A percentile compares a stretch with the other conserved stretches of the same genome.
Evolutionary conservation across 441 rosid species (phyloP).

Genomic region (Viola pubescens): DNA sequence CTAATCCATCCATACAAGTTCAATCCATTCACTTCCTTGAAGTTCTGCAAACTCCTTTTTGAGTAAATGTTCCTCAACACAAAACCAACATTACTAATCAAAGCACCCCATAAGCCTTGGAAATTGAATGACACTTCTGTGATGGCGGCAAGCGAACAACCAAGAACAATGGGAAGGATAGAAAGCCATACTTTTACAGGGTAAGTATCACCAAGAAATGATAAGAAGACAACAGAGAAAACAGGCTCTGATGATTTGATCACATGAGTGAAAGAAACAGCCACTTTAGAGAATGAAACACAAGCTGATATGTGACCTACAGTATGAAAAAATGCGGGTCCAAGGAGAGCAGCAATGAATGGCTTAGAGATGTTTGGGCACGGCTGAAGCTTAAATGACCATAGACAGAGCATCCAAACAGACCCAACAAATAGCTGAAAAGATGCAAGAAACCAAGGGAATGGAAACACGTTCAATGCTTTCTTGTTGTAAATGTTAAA

Average conservation of each 20-base stretch:
- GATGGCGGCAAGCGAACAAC: slow-evolving; percentile 84
- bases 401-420: slow-evolving; percentile 71
- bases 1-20: slow-evolving; percentile 82
- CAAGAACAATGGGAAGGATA: slow-evolving; percentile 80
- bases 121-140: slow-evolving; percentile 89
- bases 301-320: slow-evolving; percentile 94
- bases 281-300: slow-evolving; percentile 93
- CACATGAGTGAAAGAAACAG: slow-evolving; percentile 91
- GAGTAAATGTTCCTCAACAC: slow-evolving; percentile 83
- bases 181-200: slow-evolving; percentile 86
- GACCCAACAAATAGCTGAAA: slow-evolving; percentile 90
- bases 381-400: slow-evolving; percentile 76
- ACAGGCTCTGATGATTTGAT: slow-evolving; percentile 95
- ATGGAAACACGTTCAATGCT: slow-evolving; percentile 76
- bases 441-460: slow-evolving; percentile 97
- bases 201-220: slow-evolving; percentile 74
- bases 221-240: slow-evolving; percentile 80
- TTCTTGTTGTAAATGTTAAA: slow-evolving; percentile 93
- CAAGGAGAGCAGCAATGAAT: slow-evolving; percentile 72
- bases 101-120: slow-evolving; percentile 75
- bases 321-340: slow-evolving; percentile 92
- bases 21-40: slow-evolving; percentile 81
- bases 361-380: slow-evolving; percentile 72
- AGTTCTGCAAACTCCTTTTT: slow-evolving; percentile 63
- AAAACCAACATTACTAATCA: slow-evolving; percentile 90